Evolutionary conservation across 1,284 basidiomycete genomes (phyloP).

Genomic region (Chalciporus sp.): DNA sequence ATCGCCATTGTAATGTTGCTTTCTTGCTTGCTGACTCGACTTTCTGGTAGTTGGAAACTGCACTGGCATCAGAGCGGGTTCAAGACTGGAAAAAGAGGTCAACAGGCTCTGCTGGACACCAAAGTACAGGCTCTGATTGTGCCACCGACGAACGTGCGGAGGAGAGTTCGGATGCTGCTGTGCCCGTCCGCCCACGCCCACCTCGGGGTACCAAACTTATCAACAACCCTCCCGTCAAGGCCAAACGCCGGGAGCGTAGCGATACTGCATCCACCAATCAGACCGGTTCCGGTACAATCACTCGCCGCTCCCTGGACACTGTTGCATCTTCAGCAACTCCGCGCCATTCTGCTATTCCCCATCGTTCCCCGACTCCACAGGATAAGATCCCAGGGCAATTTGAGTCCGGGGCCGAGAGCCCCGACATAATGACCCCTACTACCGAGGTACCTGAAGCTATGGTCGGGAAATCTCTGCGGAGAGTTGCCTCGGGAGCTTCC

Average conservation of each 20-base stretch:
- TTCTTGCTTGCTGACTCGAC: constrained; percentile 6
- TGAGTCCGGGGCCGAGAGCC: constrained; percentile 30
- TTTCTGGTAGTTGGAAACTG: constrained; percentile 63
- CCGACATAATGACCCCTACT: constrained; percentile 31
- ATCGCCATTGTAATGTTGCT: constrained; percentile 10
- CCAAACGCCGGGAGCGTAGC: constrained; percentile 38
- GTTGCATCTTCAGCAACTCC: constrained; percentile 30
- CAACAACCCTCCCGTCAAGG: constrained; percentile 34
- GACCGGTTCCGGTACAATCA: constrained; percentile 31
- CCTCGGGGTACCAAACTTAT: constrained; percentile 31
- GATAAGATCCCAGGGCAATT: constrained; percentile 26
- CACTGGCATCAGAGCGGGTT: constrained; percentile 59
- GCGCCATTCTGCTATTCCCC: constrained; percentile 30
- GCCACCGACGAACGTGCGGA: constrained; percentile 36
- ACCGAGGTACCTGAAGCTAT: constrained; percentile 15
- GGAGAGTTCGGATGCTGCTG: constrained; percentile 36
- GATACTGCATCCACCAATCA: constrained; percentile 35
- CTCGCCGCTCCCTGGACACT: constrained; percentile 27
- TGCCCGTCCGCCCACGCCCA: constrained; percentile 29
- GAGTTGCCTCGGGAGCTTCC: constrained; percentile 38
- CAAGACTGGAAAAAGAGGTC: constrained; percentile 44
- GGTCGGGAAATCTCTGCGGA: constrained; percentile 33
- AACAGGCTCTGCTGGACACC: constrained; percentile 29
- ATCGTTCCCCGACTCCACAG: constrained; percentile 36
- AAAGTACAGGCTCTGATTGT: constrained; percentile 27